These are phyloP conservation scores for Baudoinia panamericana DNA, from an alignment of 495 filamentous ascomycete genomes.

Conservation along the genomic window DNA sequence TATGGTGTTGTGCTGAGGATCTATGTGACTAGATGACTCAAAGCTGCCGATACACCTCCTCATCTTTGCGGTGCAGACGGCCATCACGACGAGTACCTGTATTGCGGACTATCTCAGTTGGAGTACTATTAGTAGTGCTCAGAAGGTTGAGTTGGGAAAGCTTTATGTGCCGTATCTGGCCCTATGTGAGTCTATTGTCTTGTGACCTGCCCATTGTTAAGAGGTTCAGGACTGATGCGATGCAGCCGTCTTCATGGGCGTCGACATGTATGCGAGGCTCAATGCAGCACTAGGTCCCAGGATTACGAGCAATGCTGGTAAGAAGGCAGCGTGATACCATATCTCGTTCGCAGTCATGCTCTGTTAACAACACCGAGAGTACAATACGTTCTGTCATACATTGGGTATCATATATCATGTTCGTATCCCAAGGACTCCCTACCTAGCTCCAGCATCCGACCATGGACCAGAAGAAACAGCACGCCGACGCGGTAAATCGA, in stretches of 20 bases:
- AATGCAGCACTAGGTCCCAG: neutral
- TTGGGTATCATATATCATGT: too few species aligned
- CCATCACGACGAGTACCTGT: slow-evolving; percentile 60
- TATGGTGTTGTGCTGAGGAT: neutral
- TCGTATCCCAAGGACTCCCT: too few species aligned
- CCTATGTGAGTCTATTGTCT: slow-evolving; percentile 44
- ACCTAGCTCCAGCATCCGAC: too few species aligned
- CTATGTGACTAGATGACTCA: slow-evolving; percentile 38
- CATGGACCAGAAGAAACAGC: too few species aligned
- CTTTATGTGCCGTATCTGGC: slow-evolving; percentile 62
- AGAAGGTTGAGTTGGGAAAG: slow-evolving; percentile 45
- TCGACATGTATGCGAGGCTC: slow-evolving; percentile 43
- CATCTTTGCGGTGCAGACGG: slow-evolving; percentile 53
- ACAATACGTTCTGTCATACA: too few species aligned
- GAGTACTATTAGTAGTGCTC: slow-evolving; percentile 23
- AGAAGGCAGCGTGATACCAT: slow-evolving; percentile 7
- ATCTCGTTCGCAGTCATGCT: too few species aligned
- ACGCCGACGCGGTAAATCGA: too few species aligned
- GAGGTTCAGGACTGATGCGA: too few species aligned
- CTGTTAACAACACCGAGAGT: too few species aligned
- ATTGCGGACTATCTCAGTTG: slow-evolving; percentile 41
- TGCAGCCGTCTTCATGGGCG: slow-evolving; percentile 41
- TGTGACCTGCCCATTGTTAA: too few species aligned
- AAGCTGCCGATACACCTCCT: slow-evolving; percentile 53
- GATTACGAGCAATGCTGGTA: slow-evolving; percentile 2